phyloP scores from a whole-genome alignment of 495 filamentous ascomycete genomes.

The Neurospora sp. region DNA sequence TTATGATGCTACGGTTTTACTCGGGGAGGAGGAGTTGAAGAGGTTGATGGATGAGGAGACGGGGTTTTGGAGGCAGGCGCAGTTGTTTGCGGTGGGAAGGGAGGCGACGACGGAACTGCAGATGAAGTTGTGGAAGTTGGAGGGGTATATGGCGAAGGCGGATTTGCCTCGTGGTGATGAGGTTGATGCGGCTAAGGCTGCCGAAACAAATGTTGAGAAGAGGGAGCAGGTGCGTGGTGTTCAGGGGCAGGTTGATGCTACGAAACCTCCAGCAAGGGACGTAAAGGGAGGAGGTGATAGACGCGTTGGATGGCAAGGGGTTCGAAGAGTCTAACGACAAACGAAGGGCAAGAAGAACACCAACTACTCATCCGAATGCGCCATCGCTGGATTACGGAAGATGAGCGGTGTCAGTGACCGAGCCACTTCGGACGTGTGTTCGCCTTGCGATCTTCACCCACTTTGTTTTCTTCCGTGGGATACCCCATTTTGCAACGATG shows the following conservation, averaged over 20 bases:
- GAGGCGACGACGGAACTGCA: conserved; percentile 42
- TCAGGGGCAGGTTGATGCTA: not conserved
- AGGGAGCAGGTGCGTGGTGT: not conserved
- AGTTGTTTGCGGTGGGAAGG: conserved; percentile 32
- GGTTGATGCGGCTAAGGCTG: not conserved
- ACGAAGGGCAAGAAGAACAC: not conserved
- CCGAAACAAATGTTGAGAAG: not conserved
- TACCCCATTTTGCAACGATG: no score
- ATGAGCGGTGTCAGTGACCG: not conserved
- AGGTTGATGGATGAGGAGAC: conserved; percentile 19
- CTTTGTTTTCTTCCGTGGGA: no score
- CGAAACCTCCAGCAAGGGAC: not conserved
- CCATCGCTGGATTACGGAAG: not conserved
- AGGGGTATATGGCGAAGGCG: conserved; percentile 42
- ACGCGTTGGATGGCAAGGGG: not conserved
- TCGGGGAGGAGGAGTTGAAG: conserved; percentile 26
- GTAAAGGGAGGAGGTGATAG: not conserved
- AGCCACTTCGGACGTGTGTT: no score
- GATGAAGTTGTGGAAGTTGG: conserved; percentile 56
- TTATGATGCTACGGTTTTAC: conserved; percentile 30
- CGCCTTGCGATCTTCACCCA: no score
- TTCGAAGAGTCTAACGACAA: not conserved
- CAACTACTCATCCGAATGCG: not conserved
- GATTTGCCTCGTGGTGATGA: not conserved
- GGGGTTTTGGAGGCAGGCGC: conserved; percentile 20